Conservation (phyloP, 2,329 filamentous ascomycete genomes). For the Emergomyces orientalis region DNA sequence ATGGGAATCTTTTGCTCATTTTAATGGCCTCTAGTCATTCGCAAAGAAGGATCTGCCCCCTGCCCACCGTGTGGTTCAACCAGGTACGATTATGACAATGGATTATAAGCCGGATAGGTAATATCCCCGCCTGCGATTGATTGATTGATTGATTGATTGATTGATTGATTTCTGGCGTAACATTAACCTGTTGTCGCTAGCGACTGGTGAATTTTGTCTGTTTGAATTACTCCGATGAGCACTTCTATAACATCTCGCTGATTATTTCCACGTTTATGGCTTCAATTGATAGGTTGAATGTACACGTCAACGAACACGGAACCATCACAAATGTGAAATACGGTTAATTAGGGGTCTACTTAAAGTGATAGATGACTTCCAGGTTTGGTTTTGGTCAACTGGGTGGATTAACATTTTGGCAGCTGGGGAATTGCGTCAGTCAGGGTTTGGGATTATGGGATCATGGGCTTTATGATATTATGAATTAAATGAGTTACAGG, state of each 20-base stretch:
- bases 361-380: too few relatives aligned
- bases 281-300: conserved; percentile 30
- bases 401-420: not conserved
- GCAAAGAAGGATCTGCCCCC: conserved; percentile 40
- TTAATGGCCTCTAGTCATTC: conserved; percentile 27
- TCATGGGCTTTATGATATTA: not conserved
- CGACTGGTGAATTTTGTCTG: not conserved
- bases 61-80: conserved; percentile 36
- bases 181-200: not conserved
- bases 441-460: not conserved
- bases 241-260: not conserved
- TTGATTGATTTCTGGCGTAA: not conserved
- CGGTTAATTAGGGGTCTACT: conserved; percentile 19
- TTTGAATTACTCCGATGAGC: conserved; percentile 6
- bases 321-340: conserved; percentile 37
- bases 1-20: not conserved
- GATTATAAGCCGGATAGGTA: conserved; percentile 38
- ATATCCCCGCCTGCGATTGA: not conserved
- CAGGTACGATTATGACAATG: conserved; percentile 30
- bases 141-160: not conserved
- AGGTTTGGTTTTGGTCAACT: not conserved
- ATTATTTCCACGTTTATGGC: not conserved
- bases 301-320: conserved; percentile 37
- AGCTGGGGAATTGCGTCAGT: not conserved
- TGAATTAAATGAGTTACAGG: not conserved